These are phyloP conservation scores for Dendrocalamus latiflorus DNA, from an alignment of 202 grass and related monocot species.

Conservation along the genomic window DNA sequence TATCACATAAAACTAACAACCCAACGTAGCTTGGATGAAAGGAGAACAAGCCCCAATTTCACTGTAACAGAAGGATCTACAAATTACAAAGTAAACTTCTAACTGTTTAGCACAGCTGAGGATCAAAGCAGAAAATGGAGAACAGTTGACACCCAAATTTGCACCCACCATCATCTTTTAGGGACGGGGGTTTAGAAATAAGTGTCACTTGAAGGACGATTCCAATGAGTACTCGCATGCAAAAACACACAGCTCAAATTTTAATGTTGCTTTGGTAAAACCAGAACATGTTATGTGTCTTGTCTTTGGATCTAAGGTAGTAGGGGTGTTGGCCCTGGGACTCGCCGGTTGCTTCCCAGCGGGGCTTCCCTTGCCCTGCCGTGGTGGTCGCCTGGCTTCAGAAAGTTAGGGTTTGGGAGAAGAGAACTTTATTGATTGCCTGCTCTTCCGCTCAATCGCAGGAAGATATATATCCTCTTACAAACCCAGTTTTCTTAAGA, in stretches of 20 bases:
- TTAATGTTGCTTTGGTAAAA: neutral
- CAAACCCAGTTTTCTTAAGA: too few relatives aligned
- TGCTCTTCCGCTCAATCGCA: too few relatives aligned
- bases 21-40: neutral
- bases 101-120: neutral
- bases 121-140: neutral
- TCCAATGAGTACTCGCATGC: neutral
- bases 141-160: neutral
- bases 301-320: too few relatives aligned
- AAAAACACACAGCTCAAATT: neutral
- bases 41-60: neutral
- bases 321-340: too few relatives aligned
- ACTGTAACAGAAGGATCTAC: neutral
- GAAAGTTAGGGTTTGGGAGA: too few relatives aligned
- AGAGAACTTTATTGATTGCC: too few relatives aligned
- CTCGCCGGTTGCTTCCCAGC: too few relatives aligned
- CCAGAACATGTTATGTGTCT: too few relatives aligned
- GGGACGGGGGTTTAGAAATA: neutral
- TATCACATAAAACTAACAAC: neutral
- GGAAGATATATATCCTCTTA: too few relatives aligned
- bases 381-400: too few relatives aligned
- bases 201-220: neutral
- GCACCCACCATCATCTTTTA: neutral
- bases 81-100: neutral
- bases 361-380: too few relatives aligned